Conservation (phyloP, 106 monocot genomes). For the Acanthochlamys bracteata region DNA sequence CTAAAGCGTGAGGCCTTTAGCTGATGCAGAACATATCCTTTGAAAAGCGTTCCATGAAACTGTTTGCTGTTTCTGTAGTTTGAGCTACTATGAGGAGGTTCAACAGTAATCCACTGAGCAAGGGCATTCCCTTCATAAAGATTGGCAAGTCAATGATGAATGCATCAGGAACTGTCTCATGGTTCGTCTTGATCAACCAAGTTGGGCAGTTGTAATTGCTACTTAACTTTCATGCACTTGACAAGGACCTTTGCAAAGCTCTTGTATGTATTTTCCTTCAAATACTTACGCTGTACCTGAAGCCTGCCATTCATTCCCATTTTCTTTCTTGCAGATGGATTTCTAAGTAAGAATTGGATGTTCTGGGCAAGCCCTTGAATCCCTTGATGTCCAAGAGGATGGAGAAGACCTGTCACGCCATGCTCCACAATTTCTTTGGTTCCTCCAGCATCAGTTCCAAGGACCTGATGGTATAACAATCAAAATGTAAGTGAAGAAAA, state of each 20-base stretch:
- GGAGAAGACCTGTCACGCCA: constrained; percentile 73
- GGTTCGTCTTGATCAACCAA: too few species aligned
- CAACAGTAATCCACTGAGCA: too few species aligned
- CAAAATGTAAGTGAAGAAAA: too few species aligned
- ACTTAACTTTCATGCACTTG: constrained; percentile 62
- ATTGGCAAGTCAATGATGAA: too few species aligned
- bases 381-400: constrained; percentile 69
- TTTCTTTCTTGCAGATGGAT: constrained; percentile 41
- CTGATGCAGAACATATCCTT: too few species aligned
- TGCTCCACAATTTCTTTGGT: constrained; percentile 77
- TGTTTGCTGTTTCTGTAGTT: too few species aligned
- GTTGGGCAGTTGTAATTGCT: neutral
- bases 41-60: too few species aligned
- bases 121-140: too few species aligned
- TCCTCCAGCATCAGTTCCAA: constrained; percentile 92
- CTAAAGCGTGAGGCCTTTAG: too few species aligned
- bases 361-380: constrained; percentile 38
- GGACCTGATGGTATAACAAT: constrained; percentile 34
- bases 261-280: constrained; percentile 63
- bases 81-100: too few species aligned
- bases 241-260: constrained; percentile 43
- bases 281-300: constrained; percentile 42
- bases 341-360: constrained; percentile 44
- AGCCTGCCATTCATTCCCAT: constrained; percentile 63
- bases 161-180: too few species aligned